Evolutionary conservation across 371 early-diverging fungal genomes (phyloP), one percentile per base, ranked within the genome.

Genomic region (Choanephora cucurbitarum): DNA sequence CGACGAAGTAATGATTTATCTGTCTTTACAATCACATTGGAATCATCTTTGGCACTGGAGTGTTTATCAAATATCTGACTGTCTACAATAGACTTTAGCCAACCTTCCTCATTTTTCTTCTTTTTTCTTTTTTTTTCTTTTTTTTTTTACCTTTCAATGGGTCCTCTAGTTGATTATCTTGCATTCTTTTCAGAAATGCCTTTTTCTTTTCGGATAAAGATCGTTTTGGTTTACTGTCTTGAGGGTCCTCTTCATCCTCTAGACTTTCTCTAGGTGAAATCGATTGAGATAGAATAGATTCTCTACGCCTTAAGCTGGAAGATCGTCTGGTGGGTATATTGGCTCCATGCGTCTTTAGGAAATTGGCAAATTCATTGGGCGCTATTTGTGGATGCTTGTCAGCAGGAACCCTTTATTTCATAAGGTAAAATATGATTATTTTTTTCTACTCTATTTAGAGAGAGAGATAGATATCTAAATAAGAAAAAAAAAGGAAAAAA

Each of bases 331-430:
- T 60, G 7, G 62, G 52, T 23, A 55, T 50, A 44, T 57, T 58
- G 13, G 61, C 49, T 10, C 68, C 68, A 43, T 68, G 68, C 3
- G 60, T 55, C 31, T 72, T 49, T 24, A 72, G 51, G 50, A 68
- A 72, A 15, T 65, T 64, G 2, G 66, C 58, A 65, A 77, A 66
- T 60, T 77, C 69, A 45, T 47, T 55, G 23, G 73, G 63, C 32
- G 69, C 72, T 44, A 69, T 67, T 59, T 77, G 58, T 53, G 72
- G 66, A 58, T 69, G 63, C 42, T 70, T 67, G 43, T 67, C 52
- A 57, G 72, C 60, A 22, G 73, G 63, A 23, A 70, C 64, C 69
- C 73, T 69, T 41, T 33, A 15, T 21, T 33, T 21, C 1, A 45
- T 9, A 39, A 23, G 17, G 15, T 17, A 13, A 13, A 44, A 10